Percentiles rank a stretch among this genome's conserved stretches.
Conservation (phyloP, 257 asterid genomes). For the Solanum etuberosum region DNA sequence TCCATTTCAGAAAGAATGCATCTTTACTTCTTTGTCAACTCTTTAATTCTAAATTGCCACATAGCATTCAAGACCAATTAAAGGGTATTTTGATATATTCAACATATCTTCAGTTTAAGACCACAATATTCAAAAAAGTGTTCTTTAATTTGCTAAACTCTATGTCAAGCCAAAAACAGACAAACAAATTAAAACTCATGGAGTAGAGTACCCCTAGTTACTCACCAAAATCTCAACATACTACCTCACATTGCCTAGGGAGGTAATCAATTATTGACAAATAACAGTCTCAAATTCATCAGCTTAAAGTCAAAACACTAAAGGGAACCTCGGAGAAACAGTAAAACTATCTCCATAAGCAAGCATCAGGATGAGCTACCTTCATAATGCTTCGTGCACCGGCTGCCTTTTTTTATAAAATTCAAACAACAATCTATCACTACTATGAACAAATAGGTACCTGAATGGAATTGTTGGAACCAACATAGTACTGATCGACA, state of each 20-base stretch:
- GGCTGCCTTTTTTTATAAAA: neutral
- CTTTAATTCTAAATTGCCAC: neutral
- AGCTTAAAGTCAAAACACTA: neutral
- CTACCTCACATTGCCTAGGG: neutral
- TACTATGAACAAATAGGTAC: conserved; percentile 10
- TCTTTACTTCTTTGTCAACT: neutral
- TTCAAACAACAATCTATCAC: neutral
- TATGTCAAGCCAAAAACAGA: neutral
- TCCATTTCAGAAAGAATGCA: neutral
- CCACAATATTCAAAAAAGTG: neutral
- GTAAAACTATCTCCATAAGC: neutral
- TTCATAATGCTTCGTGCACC: neutral
- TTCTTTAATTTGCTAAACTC: neutral
- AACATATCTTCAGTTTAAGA: neutral
- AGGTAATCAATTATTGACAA: neutral
- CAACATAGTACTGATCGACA: conserved; percentile 93
- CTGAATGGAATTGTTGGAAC: conserved; percentile 86
- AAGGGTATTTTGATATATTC: neutral
- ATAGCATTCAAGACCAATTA: neutral
- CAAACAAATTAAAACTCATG: neutral
- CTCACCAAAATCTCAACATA: neutral
- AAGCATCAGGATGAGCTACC: neutral
- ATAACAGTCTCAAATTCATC: neutral
- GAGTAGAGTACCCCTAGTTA: too few species aligned
- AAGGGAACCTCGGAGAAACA: neutral